Base-by-base conservation (phyloP, 441 rosid genomes). In the Lepidium campestre region DNA sequence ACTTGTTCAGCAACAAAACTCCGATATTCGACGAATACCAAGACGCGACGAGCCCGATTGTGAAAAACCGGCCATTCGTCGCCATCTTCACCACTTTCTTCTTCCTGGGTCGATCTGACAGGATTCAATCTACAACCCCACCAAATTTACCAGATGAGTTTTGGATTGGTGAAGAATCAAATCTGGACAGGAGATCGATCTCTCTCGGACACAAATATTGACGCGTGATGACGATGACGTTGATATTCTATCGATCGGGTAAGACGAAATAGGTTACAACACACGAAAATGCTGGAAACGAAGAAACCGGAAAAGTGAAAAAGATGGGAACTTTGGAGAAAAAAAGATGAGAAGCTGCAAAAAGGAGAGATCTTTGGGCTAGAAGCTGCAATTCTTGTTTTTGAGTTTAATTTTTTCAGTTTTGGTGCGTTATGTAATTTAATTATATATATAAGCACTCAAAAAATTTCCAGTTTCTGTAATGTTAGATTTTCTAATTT, bases 11-110 rank as follows among this genome's bases (percentile, higher is more conserved):
- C 52, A 92, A 65, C 75, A 92, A 62, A 0, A 92, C 98, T 20
- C 98, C 98, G 40, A 92, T 90, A 81, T 92, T 92, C 1, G 96
- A 88, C 6, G 93, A 81, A 73, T 92, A 92, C 98, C 98, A 92
- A 1, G 93, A 47, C 37, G 90, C 23, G 1, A 90, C 96, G 20
- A 92, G 83, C 7, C 91, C 90, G 71, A 92, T 66, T 52, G 98
- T 88, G 85, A 87, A 88, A 0, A 92, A 57, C 65, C 79, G 77
- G 46, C 85, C 79, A 6, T 81, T 44, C 79, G 19, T 80, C 34
- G 73, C 75, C 74, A 69, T 68, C 76, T 83, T 84, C 93, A 80
- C 78, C 42, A 12, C 14, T 4, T 12, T 45, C 45, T 39, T 14
- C 19, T 41, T 50, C 29, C 25, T 62, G 27, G 64, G 57, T 42